phyloP scores from a whole-genome alignment of 345 rosid genomes.

The Geranium rotundifolium region DNA sequence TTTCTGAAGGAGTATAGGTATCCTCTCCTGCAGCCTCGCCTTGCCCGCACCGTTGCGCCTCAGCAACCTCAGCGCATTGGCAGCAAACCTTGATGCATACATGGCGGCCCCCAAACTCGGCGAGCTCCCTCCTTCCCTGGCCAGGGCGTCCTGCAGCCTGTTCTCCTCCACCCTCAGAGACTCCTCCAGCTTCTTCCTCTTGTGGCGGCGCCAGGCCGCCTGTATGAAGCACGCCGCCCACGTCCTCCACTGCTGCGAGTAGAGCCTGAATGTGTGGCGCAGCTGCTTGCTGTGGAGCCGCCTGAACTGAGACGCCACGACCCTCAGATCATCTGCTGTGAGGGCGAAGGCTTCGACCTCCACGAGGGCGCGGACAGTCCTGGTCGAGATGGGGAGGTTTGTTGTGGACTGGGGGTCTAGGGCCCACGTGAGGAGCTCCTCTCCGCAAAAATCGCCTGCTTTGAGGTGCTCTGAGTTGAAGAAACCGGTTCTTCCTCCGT shows the following conservation, averaged over 20 bases:
- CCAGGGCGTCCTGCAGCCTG: constrained; percentile 66
- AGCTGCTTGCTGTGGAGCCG: constrained; percentile 85
- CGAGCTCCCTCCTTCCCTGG: constrained; percentile 49
- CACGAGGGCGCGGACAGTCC: constrained; percentile 56
- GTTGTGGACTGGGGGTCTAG: constrained; percentile 73
- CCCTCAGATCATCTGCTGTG: constrained; percentile 70
- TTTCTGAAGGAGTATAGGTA: constrained; percentile 65
- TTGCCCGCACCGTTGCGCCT: constrained; percentile 41
- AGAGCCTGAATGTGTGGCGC: constrained; percentile 69
- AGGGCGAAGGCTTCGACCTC: constrained; percentile 94
- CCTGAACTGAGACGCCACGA: constrained; percentile 75
- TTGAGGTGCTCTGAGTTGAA: constrained; percentile 60
- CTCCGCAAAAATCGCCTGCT: constrained; percentile 90
- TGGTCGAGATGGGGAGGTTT: constrained; percentile 74
- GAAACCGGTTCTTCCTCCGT: constrained; percentile 81
- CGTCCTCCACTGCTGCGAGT: constrained; percentile 84
- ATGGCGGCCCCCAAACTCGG: constrained; percentile 86
- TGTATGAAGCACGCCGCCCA: constrained; percentile 94
- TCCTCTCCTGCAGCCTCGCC: constrained; percentile 49
- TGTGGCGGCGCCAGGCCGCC: constrained; percentile 76
- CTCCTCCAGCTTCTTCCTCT: constrained; percentile 65
- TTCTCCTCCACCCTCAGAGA: constrained; percentile 55
- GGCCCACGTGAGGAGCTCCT: constrained; percentile 91
- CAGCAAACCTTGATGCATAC: constrained; percentile 81
- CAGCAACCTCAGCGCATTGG: constrained; percentile 52